phyloP scores from a whole-genome alignment of 2,329 filamentous ascomycete genomes.

The Albifimbria verrucaria region DNA sequence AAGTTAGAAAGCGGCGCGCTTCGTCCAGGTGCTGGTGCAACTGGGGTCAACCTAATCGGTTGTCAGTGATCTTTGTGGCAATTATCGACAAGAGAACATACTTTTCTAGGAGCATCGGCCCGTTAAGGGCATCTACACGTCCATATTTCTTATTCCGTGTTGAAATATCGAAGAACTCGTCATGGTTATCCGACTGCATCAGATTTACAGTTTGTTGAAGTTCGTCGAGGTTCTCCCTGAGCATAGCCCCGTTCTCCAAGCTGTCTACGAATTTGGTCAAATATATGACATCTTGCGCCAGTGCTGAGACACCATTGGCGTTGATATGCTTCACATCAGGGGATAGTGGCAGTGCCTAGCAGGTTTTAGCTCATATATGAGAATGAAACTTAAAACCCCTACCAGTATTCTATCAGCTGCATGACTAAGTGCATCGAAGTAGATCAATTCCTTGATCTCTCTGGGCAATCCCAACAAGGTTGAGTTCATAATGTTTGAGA shows the following conservation, averaged over 20 bases:
- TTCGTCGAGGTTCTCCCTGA: slow-evolving; percentile 87
- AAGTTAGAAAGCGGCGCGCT: slow-evolving; percentile 66
- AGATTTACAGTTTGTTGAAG: slow-evolving; percentile 88
- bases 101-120: slow-evolving; percentile 90
- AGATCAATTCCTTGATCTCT: slow-evolving; percentile 92
- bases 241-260: slow-evolving; percentile 78
- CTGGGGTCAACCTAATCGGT: slow-evolving; percentile 56
- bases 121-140: slow-evolving; percentile 86
- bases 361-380: neutral
- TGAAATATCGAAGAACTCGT: slow-evolving; percentile 93
- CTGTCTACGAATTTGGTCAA: slow-evolving; percentile 82
- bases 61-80: slow-evolving; percentile 18
- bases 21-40: slow-evolving; percentile 55
- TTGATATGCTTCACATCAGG: slow-evolving; percentile 82
- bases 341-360: slow-evolving; percentile 71
- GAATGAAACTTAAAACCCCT: slow-evolving; percentile 16
- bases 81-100: slow-evolving; percentile 33
- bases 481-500: slow-evolving; percentile 95
- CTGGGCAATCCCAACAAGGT: slow-evolving; percentile 89
- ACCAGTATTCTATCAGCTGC: slow-evolving; percentile 82
- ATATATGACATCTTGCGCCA: slow-evolving; percentile 80
- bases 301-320: slow-evolving; percentile 74
- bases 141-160: slow-evolving; percentile 91
- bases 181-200: slow-evolving; percentile 84
- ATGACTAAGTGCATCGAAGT: slow-evolving; percentile 93